phyloP scores from a whole-genome alignment of 2,329 filamentous ascomycete species.

The Remersonia thermophila region DNA sequence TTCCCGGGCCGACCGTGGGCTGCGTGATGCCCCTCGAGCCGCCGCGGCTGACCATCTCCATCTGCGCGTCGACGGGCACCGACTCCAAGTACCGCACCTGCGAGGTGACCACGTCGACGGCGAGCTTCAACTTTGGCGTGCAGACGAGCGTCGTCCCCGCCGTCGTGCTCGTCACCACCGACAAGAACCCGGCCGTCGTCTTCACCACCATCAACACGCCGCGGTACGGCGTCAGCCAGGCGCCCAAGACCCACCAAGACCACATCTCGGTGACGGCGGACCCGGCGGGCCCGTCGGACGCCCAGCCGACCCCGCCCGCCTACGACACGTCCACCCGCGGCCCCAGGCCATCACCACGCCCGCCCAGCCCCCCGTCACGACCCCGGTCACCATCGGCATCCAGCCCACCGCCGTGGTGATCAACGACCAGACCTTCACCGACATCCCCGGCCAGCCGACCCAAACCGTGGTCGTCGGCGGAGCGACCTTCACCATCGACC shows the following conservation, averaged over 20 bases:
- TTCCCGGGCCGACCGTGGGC: slow-evolving; percentile 26
- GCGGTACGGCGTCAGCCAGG: slow-evolving; percentile 24
- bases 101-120: slow-evolving; percentile 21
- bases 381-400: slow-evolving; percentile 30
- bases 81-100: slow-evolving; percentile 21
- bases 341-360: slow-evolving; percentile 3
- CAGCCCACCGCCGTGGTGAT: slow-evolving; percentile 35
- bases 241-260: slow-evolving; percentile 12
- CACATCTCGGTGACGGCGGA: slow-evolving; percentile 8
- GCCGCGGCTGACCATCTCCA: slow-evolving; percentile 12
- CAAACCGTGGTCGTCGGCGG: slow-evolving; percentile 30
- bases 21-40: slow-evolving; percentile 21
- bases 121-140: slow-evolving; percentile 18
- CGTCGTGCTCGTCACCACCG: slow-evolving; percentile 37
- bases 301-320: slow-evolving; percentile 1
- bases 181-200: slow-evolving; percentile 42
- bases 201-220: slow-evolving; percentile 28
- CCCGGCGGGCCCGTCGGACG: slow-evolving; percentile 3
- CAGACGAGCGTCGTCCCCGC: slow-evolving; percentile 9
- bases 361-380: slow-evolving; percentile 1
- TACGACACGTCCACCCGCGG: slow-evolving; percentile 8
- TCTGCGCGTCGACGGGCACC: slow-evolving; percentile 17
- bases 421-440: slow-evolving; percentile 32
- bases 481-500: slow-evolving; percentile 36
- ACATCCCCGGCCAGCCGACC: slow-evolving; percentile 26